These are phyloP conservation scores for Catenaria anguillulae DNA, from an alignment of 371 early-diverging fungal species.

Conservation along the genomic window DNA sequence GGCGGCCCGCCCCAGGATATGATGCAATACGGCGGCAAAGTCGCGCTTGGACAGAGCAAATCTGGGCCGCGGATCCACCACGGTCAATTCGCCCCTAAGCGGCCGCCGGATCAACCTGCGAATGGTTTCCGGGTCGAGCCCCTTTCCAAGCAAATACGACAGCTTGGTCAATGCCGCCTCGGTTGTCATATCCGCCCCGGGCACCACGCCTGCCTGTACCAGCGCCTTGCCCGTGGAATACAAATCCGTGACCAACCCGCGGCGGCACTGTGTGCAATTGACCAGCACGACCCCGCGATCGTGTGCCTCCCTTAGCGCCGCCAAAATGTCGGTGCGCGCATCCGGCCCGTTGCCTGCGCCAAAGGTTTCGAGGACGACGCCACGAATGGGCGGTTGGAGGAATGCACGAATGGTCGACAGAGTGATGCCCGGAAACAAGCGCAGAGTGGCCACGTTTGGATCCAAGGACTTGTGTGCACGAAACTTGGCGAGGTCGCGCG, in stretches of 20 bases:
- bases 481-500: conserved; percentile 69
- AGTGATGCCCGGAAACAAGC: conserved; percentile 91
- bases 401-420: conserved; percentile 72
- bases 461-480: conserved; percentile 65
- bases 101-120: conserved; percentile 64
- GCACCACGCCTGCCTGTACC: conserved; percentile 64
- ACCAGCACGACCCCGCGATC: conserved; percentile 89
- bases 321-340: conserved; percentile 60
- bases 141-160: conserved; percentile 67
- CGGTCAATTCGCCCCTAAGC: conserved; percentile 86
- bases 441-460: conserved; percentile 71
- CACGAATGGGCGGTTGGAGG: conserved; percentile 67
- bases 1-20: neutral
- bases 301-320: conserved; percentile 68
- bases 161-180: conserved; percentile 93
- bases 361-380: conserved; percentile 89
- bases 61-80: conserved; percentile 33
- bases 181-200: conserved; percentile 95
- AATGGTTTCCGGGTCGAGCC: conserved; percentile 40
- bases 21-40: neutral
- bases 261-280: conserved; percentile 70
- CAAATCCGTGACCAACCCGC: conserved; percentile 73
- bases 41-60: conserved; percentile 13
- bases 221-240: conserved; percentile 86
- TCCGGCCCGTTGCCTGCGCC: conserved; percentile 94